These are phyloP conservation scores for Mycena metata DNA, from an alignment of 768 basidiomycete species.

Conservation along the genomic window DNA sequence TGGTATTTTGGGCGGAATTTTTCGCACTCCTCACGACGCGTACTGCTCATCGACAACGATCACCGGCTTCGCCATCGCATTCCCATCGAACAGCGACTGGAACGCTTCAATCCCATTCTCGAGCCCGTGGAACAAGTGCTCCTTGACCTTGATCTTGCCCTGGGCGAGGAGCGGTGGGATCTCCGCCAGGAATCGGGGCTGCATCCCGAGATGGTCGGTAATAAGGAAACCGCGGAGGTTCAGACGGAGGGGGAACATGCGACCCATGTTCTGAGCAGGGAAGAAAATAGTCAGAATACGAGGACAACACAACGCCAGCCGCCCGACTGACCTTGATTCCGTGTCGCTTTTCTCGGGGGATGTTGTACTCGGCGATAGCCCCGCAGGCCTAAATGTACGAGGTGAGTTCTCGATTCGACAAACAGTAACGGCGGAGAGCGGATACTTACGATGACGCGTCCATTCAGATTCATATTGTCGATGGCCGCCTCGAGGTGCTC, in stretches of 20 bases:
- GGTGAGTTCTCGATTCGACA: too few species aligned
- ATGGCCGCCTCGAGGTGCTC: constrained; percentile 59
- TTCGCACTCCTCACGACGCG: too few species aligned
- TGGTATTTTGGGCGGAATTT: too few species aligned
- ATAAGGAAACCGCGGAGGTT: constrained; percentile 55
- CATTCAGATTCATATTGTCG: constrained; percentile 48
- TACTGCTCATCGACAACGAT: not conserved
- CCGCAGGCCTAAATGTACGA: constrained; percentile 37
- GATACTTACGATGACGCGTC: constrained; percentile 49
- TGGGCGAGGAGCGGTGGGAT: constrained; percentile 54
- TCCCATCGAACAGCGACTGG: constrained; percentile 48
- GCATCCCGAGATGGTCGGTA: constrained; percentile 43
- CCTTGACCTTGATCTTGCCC: constrained; percentile 55
- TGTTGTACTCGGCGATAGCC: constrained; percentile 42
- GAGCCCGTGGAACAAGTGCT: constrained; percentile 54
- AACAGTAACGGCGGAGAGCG: too few species aligned
- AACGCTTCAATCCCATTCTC: constrained; percentile 55
- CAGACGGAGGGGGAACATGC: constrained; percentile 51
- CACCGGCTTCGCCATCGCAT: constrained; percentile 3
- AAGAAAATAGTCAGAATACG: too few species aligned
- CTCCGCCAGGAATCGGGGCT: constrained; percentile 53
- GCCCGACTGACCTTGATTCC: constrained; percentile 30
- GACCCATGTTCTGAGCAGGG: constrained; percentile 45
- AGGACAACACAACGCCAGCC: not conserved
- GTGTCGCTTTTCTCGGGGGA: constrained; percentile 3